These are phyloP conservation scores for Beauveria pseudobassiana DNA, from an alignment of 2,329 filamentous ascomycete genomes.

Conservation along the genomic window DNA sequence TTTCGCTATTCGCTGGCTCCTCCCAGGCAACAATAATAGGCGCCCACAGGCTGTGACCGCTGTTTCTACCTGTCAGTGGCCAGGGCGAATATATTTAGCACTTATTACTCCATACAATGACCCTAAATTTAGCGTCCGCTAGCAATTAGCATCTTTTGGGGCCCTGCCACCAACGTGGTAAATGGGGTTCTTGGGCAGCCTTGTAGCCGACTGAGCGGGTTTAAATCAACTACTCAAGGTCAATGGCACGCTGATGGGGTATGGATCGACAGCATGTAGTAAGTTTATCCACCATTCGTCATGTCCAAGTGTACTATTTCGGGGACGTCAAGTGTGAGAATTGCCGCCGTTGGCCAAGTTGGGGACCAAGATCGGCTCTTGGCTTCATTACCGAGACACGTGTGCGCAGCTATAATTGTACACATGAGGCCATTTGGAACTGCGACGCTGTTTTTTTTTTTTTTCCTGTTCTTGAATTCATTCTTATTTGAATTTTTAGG, in stretches of 20 bases:
- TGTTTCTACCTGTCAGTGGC: neutral
- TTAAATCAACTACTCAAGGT: neutral
- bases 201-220: neutral
- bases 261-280: neutral
- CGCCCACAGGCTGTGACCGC: neutral
- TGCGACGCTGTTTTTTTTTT: no score
- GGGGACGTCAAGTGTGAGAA: neutral
- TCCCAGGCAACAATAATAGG: neutral
- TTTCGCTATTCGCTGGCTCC: no score
- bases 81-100: neutral
- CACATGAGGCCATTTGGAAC: neutral
- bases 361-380: neutral
- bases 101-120: no score
- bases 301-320: neutral
- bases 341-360: neutral
- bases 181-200: neutral
- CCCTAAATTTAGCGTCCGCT: no score
- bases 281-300: neutral
- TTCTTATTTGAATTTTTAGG: no score
- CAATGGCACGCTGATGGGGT: neutral
- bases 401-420: neutral
- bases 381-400: neutral
- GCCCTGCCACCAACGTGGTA: no score
- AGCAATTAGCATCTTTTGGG: no score
- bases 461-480: no score